phyloP scores from a whole-genome alignment of 352 stramenopile genomes.

The Bremia lactucae region DNA sequence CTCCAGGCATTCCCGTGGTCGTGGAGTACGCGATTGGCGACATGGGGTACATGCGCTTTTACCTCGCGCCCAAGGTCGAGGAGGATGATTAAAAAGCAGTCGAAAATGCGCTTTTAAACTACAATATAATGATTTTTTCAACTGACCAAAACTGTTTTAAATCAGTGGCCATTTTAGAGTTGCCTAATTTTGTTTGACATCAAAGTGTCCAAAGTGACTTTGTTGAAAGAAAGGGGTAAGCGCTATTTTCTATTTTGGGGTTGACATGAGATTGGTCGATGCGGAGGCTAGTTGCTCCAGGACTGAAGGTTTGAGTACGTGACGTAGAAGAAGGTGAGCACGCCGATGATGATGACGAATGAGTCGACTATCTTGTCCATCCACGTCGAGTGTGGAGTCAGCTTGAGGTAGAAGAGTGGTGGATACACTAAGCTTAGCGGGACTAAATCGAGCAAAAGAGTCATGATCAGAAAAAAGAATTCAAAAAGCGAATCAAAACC shows the following conservation, averaged over 20 bases:
- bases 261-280: no score
- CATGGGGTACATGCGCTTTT: conserved; percentile 97
- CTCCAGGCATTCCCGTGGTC: conserved; percentile 94
- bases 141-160: no score
- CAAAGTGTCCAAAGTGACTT: no score
- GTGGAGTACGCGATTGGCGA: conserved; percentile 98
- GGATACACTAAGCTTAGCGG: conserved; percentile 75
- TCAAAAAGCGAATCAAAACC: conserved; percentile 8
- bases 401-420: conserved; percentile 69
- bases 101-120: background rate
- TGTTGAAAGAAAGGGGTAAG: no score
- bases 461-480: conserved; percentile 1
- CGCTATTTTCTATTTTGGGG: no score
- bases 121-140: background rate
- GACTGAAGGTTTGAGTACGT: conserved; percentile 69
- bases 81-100: conserved; percentile 85
- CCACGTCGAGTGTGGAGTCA: conserved; percentile 33
- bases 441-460: conserved; percentile 23
- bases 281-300: conserved; percentile 30
- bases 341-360: conserved; percentile 45
- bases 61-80: conserved; percentile 99
- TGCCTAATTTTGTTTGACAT: no score
- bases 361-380: conserved; percentile 50
- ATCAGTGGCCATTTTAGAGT: no score
- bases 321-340: conserved; percentile 74